Percentiles rank a stretch among this genome's conserved stretches.
phyloP scores from a whole-genome alignment of 176 grass and related monocot genomes.

The Miscanthus lutarioriparius region DNA sequence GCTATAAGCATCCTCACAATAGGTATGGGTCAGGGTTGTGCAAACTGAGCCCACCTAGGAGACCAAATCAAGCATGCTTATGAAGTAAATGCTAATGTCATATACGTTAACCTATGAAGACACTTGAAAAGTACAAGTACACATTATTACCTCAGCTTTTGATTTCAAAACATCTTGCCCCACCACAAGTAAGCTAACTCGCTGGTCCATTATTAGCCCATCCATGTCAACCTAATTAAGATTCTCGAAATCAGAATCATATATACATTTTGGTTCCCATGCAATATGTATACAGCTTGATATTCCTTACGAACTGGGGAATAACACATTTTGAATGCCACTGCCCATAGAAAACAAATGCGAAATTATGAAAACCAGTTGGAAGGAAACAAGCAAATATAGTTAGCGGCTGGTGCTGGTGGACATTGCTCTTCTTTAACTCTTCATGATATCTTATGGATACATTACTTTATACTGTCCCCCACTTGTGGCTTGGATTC shows the following conservation, averaged over 20 bases:
- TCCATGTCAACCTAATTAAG: conserved; percentile 63
- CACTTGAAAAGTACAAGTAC: conserved; percentile 24
- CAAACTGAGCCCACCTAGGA: conserved; percentile 58
- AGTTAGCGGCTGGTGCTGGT: background rate
- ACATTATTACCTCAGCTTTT: conserved; percentile 54
- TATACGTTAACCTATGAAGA: conserved; percentile 12
- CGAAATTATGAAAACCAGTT: background rate
- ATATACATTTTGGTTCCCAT: background rate
- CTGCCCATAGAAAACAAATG: background rate
- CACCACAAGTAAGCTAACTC: conserved; percentile 51
- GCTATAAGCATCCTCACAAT: conserved; percentile 55
- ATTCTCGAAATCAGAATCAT: conserved; percentile 36
- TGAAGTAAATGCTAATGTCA: conserved; percentile 35
- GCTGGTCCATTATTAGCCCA: conserved; percentile 51
- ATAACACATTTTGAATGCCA: background rate
- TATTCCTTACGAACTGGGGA: conserved; percentile 20
- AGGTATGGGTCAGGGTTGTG: conserved; percentile 52
- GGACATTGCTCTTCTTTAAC: background rate
- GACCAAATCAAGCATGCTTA: conserved; percentile 42
- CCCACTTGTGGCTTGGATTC: background rate
- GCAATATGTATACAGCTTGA: background rate
- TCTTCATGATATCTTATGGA: background rate
- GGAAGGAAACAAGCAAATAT: background rate
- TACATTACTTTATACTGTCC: background rate
- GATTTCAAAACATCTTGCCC: conserved; percentile 71